Evolutionary conservation across 108 stramenopile species (phyloP).

Genomic region (Skeletonema marinoi): DNA sequence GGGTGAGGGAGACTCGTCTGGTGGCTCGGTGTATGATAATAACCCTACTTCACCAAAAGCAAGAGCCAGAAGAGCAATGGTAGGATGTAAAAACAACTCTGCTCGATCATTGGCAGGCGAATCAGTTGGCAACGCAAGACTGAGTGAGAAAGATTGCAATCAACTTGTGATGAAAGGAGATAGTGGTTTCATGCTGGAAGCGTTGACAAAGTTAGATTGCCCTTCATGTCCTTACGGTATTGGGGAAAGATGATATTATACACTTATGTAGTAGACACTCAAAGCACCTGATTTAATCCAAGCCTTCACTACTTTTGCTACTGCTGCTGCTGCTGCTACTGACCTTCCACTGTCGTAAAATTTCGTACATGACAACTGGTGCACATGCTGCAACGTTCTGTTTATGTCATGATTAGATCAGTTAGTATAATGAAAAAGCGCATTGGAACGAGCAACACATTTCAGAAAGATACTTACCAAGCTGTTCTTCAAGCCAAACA

Average conservation of each 20-base stretch:
- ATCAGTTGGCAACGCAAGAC: slow-evolving; percentile 18
- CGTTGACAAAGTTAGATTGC: slow-evolving; percentile 59
- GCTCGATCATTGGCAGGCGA: slow-evolving; percentile 51
- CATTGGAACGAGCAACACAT: no score
- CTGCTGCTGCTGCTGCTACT: slow-evolving; percentile 60
- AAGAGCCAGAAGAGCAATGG: slow-evolving; percentile 54
- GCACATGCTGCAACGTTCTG: slow-evolving; percentile 87
- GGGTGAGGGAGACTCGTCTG: slow-evolving; percentile 56
- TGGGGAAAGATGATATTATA: slow-evolving; percentile 15
- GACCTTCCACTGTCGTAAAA: slow-evolving; percentile 75
- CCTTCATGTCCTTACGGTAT: slow-evolving; percentile 70
- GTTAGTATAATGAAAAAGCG: no score
- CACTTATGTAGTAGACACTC: slow-evolving; percentile 42
- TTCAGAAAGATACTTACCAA: slow-evolving; percentile 13
- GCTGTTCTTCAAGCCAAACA: slow-evolving; percentile 84
- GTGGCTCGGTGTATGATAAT: slow-evolving; percentile 61
- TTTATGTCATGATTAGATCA: no score
- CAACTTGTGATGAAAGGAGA: slow-evolving; percentile 49
- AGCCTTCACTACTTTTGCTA: slow-evolving; percentile 64
- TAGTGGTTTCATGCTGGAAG: slow-evolving; percentile 63
- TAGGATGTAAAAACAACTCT: slow-evolving; percentile 53
- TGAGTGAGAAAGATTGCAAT: slow-evolving; percentile 55
- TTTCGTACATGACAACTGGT: slow-evolving; percentile 85
- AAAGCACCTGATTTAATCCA: slow-evolving; percentile 33
- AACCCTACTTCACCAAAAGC: slow-evolving; percentile 52